These are phyloP conservation scores for Suillus bovinus DNA, from an alignment of 768 basidiomycete species.

Conservation along the genomic window DNA sequence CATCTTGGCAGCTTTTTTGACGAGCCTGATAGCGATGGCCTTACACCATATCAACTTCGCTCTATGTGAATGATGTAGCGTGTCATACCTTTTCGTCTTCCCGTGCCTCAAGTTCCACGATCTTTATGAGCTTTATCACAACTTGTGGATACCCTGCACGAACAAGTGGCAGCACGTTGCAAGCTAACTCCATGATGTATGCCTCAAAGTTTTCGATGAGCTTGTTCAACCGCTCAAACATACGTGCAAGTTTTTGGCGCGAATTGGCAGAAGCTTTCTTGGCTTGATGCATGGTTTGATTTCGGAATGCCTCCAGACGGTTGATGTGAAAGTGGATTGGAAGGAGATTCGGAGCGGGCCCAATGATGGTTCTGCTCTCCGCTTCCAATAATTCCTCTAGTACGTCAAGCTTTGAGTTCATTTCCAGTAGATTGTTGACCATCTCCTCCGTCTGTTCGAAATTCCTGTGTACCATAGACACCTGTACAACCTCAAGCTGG, in stretches of 20 bases:
- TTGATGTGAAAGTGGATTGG: conserved; percentile 90
- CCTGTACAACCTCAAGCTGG: conserved; percentile 48
- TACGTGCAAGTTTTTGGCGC: conserved; percentile 65
- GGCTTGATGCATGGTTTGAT: conserved; percentile 93
- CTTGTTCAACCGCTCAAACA: conserved; percentile 84
- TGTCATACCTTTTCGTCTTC: conserved; percentile 89
- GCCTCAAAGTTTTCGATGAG: conserved; percentile 83
- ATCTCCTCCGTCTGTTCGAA: conserved; percentile 95
- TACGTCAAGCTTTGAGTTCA: conserved; percentile 80
- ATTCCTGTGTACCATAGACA: conserved; percentile 93
- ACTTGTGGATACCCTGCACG: conserved; percentile 79
- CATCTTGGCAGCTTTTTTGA: conserved; percentile 90
- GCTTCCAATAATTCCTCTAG: conserved; percentile 76
- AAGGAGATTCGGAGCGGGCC: conserved; percentile 87
- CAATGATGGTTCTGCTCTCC: conserved; percentile 77
- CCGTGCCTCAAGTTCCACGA: conserved; percentile 88
- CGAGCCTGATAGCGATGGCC: conserved; percentile 92
- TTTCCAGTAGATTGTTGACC: conserved; percentile 90
- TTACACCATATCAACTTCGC: conserved; percentile 30
- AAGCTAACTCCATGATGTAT: conserved; percentile 76
- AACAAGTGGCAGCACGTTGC: conserved; percentile 76
- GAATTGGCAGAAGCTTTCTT: conserved; percentile 74
- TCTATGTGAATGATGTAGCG: not conserved
- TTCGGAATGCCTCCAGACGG: conserved; percentile 90
- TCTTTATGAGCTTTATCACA: conserved; percentile 91